phyloP scores from a whole-genome alignment of 495 filamentous ascomycete genomes.

The Penicillium canescens region DNA sequence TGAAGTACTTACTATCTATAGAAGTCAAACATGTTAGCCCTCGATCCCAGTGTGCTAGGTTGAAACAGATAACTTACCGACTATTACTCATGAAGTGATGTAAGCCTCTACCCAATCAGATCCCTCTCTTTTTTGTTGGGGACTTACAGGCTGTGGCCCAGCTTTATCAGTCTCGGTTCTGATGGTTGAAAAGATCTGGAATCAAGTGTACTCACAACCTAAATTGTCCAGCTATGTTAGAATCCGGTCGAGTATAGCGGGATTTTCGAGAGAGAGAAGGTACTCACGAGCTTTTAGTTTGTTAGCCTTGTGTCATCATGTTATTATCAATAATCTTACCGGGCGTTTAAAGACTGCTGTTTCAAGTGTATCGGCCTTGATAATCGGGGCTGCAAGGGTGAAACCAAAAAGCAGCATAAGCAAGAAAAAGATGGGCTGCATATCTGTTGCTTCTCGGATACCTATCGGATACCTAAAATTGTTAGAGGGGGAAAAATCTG shows the following conservation, averaged over 20 bases:
- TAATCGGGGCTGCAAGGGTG: background rate
- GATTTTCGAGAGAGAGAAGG: too few species aligned
- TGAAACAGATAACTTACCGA: background rate
- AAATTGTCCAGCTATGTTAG: background rate
- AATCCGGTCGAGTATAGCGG: background rate
- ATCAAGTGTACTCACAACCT: background rate
- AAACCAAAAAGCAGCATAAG: constrained; percentile 1
- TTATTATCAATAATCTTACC: background rate
- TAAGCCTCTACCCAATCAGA: background rate
- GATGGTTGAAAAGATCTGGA: too few species aligned
- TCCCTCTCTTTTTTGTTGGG: background rate
- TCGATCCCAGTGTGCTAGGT: background rate
- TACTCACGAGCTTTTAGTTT: background rate
- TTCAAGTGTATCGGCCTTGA: background rate
- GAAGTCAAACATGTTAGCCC: background rate
- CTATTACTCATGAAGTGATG: background rate
- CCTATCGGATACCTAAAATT: background rate
- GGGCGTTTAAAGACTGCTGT: background rate
- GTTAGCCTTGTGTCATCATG: too few species aligned
- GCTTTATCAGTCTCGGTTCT: background rate
- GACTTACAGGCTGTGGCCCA: background rate
- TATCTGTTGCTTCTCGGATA: background rate
- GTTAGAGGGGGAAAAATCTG: background rate
- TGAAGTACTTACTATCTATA: background rate
- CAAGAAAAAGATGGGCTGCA: background rate